phyloP scores from a whole-genome alignment of 805 yeast genomes.

The Ogataea haglerorum region DNA sequence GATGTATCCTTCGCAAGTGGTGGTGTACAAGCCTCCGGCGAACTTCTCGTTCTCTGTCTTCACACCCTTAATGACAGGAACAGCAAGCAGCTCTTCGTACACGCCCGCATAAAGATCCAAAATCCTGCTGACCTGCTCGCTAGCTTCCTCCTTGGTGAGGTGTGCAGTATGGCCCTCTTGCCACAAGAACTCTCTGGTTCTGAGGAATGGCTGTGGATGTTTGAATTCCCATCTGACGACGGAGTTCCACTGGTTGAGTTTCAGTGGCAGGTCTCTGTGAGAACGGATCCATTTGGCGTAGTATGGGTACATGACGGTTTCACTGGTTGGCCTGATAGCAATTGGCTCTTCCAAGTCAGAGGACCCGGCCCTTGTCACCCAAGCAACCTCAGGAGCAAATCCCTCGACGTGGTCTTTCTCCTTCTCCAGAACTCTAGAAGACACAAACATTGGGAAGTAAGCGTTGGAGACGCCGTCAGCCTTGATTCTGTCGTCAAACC shows the following conservation, averaged over 20 bases:
- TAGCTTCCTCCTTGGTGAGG: conserved; percentile 77
- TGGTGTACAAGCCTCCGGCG: conserved; percentile 96
- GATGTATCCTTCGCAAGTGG: conserved; percentile 94
- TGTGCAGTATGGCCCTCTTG: conserved; percentile 99
- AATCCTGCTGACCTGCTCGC: conserved; percentile 78
- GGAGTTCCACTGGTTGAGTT: conserved; percentile 98
- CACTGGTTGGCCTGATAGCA: conserved; percentile 99
- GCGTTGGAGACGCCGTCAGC: conserved; percentile 89
- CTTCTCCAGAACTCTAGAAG: conserved; percentile 86
- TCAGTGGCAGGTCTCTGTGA: conserved; percentile 95
- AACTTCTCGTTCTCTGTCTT: conserved; percentile 98
- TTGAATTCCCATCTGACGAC: conserved; percentile 99
- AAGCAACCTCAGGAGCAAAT: conserved; percentile 99
- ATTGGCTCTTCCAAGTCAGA: conserved; percentile 96
- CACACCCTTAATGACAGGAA: conserved; percentile 91
- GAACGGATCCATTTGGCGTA: conserved; percentile 99
- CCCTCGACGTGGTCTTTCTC: conserved; percentile 99
- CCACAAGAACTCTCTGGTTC: conserved; percentile 99
- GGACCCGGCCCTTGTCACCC: conserved; percentile 96
- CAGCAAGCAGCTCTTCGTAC: conserved; percentile 91
- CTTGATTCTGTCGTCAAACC: conserved; percentile 80
- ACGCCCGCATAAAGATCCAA: conserved; percentile 81
- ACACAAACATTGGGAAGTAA: conserved; percentile 98
- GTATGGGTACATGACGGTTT: conserved; percentile 99
- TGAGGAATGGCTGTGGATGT: conserved; percentile 98